These are phyloP conservation scores for Pythium coloratum DNA, from an alignment of 352 stramenopile species.

Conservation along the genomic window DNA sequence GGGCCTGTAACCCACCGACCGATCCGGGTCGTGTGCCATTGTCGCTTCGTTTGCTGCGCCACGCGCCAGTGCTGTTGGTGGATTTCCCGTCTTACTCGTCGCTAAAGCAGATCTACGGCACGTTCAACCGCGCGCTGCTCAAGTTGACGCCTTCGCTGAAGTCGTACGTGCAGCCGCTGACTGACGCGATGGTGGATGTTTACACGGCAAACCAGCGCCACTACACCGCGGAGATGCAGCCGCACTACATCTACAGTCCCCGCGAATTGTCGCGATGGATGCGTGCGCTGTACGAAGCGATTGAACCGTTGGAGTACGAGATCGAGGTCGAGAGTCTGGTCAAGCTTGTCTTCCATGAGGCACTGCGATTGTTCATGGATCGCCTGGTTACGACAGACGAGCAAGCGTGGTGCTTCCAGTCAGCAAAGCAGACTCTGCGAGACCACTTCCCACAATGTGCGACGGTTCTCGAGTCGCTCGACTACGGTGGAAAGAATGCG, in stretches of 20 bases:
- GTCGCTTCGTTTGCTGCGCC: conserved; percentile 96
- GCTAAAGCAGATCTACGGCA: conserved; percentile 99
- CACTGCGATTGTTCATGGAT: conserved; percentile 98
- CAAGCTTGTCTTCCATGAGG: conserved; percentile 98
- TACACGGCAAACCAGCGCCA: conserved; percentile 97
- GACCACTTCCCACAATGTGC: conserved; percentile 84
- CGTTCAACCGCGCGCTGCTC: conserved; percentile 98
- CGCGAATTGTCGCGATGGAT: conserved; percentile 99
- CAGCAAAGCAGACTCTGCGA: conserved; percentile 80
- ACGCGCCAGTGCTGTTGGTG: conserved; percentile 98
- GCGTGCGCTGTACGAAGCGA: conserved; percentile 97
- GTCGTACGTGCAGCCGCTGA: conserved; percentile 95
- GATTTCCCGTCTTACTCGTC: conserved; percentile 97
- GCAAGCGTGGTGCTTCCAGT: conserved; percentile 94
- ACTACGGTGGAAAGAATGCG: conserved; percentile 84
- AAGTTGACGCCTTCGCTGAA: conserved; percentile 98
- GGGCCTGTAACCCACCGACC: conserved; percentile 99
- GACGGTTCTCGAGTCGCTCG: conserved; percentile 66
- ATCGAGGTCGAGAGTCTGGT: conserved; percentile 96
- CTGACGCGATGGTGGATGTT: conserved; percentile 99
- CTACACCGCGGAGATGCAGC: conserved; percentile 93
- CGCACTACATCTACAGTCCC: conserved; percentile 99
- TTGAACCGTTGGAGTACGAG: conserved; percentile 94
- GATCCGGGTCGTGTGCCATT: conserved; percentile 98
- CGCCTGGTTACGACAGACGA: conserved; percentile 97